Evolutionary conservation across 768 basidiomycete genomes (phyloP), one percentile per base, ranked within the genome.

Genomic region (Russula brevipes): DNA sequence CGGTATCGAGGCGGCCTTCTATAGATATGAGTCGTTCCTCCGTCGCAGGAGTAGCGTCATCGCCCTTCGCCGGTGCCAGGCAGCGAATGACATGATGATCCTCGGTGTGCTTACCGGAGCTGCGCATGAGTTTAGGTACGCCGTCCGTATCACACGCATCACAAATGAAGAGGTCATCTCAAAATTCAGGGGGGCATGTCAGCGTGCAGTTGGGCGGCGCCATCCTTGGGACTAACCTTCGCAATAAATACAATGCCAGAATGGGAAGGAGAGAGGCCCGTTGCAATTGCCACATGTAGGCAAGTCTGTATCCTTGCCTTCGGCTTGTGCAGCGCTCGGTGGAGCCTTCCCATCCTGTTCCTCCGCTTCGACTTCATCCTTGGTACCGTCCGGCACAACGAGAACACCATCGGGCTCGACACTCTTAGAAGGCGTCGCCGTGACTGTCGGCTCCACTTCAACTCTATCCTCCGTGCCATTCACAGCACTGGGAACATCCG

Each of bases 241-340:
- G 54, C 73, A 75, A 41, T 68, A 61, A 4, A 71, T 68, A 57
- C 73, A 75, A 31, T 70, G 73, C 73, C 74, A 75, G 59, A 72
- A 74, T 2, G 74, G 73, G 54, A 68, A 64, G 2, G 64, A 45
- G 17, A 72, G 57, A 3, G 33, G 41, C 8, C 64, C 61, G 0
- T 60, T 53, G 64, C 74, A 74, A 1, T 61, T 61, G 10, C 62
- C 58, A 54, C 73, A 74, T 7, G 56, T 17, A 10, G 69, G 65
- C 42, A 69, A 39, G 16, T 42, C 39, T 12, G 1, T 9, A 24
- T 36, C 17, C 30, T 14, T 16, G 14, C 31, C 8, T 6, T 38
- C 45, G 1, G 31, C 7, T 5, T 30, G 19, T n/a, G 42, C 1
- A 9, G 35, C 9, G 6, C 8, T 7, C 46, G 45, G 35, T 30